Evolutionary conservation across 805 yeast genomes (phyloP).

Genomic region (Spencermartinsiella europaea): DNA sequence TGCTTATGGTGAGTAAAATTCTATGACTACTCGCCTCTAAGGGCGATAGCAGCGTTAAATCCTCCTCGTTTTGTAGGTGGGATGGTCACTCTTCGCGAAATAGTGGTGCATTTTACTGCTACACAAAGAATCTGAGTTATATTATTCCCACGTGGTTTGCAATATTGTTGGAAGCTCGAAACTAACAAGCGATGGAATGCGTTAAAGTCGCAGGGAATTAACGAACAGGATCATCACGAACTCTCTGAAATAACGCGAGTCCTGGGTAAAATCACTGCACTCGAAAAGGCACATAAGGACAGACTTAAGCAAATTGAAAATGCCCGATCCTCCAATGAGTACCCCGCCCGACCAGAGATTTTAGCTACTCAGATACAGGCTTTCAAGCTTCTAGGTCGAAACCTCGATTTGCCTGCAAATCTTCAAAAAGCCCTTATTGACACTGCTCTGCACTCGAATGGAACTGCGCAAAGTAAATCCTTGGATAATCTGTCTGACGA

Average conservation of each 20-base stretch:
- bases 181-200: slow-evolving; percentile 31
- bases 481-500: not conserved
- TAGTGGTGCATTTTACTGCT: no score
- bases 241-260: slow-evolving; percentile 28
- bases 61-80: no score
- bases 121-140: no score
- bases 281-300: slow-evolving; percentile 27
- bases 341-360: slow-evolving; percentile 38
- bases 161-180: no score
- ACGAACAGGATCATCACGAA: slow-evolving; percentile 27
- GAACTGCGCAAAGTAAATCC: slow-evolving; percentile 7
- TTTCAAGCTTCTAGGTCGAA: slow-evolving; percentile 54
- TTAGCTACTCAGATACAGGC: slow-evolving; percentile 69
- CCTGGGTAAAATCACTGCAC: slow-evolving; percentile 23
- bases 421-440: slow-evolving; percentile 40
- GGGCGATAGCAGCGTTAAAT: no score
- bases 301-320: slow-evolving; percentile 18
- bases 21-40: no score
- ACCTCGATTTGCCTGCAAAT: slow-evolving; percentile 49
- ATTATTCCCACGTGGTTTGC: no score
- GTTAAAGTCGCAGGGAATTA: slow-evolving; percentile 24
- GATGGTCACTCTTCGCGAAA: no score
- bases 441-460: slow-evolving; percentile 12
- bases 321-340: slow-evolving; percentile 10
- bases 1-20: slow-evolving; percentile 28